Evolutionary conservation across 495 filamentous ascomycete genomes (phyloP), one percentile per base, ranked within the genome.

Genomic region (Haplographium delicatum): DNA sequence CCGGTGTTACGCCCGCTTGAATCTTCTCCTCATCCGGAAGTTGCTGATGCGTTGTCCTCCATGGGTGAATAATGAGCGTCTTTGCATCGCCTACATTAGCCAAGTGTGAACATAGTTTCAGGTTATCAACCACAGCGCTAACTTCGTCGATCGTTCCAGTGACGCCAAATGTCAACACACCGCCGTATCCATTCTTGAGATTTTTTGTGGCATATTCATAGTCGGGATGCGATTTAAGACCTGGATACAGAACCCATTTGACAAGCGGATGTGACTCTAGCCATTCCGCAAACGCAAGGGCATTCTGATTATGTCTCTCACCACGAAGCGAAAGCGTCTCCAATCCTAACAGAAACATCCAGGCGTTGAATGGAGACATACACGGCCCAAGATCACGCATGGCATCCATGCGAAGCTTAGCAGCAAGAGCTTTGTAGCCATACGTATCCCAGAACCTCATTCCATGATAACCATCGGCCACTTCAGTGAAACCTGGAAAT

Each of bases 361-460:
- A 90, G n/a, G 93, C 93, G 6, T 75, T 91, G 65, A 97, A 97
- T 0, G 93, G 90, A 71, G 94, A 96, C 54, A 98, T 65, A 28
- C 81, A 75, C 2, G 84, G 72, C 26, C 93, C 93, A 1, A 97
- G 66, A 65, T 98, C 93, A 58, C 94, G 82, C 44, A 96, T 77
- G 50, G 95, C 83, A 73, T 97, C 87, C 6, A 90, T 84, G 6
- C 58, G 82, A 19, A 86, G 79, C 5, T 87, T 80, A 60, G 96
- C 88, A 34, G 84, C 84, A 60, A 86, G 96, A 16, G 89, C 79
- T 58, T 91, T 81, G 20, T 80, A 66, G 2, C 94, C 94, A 58
- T 96, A 97, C 0, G 90, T 93, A 59, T 97, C 94, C 85, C 84
- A 96, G 78, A 97, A 96, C 65, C 90, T 94, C 49, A 98, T 76